Evolutionary conservation across 2,329 filamentous ascomycete genomes (phyloP).

Genomic region (Colletotrichum ledebouriae): DNA sequence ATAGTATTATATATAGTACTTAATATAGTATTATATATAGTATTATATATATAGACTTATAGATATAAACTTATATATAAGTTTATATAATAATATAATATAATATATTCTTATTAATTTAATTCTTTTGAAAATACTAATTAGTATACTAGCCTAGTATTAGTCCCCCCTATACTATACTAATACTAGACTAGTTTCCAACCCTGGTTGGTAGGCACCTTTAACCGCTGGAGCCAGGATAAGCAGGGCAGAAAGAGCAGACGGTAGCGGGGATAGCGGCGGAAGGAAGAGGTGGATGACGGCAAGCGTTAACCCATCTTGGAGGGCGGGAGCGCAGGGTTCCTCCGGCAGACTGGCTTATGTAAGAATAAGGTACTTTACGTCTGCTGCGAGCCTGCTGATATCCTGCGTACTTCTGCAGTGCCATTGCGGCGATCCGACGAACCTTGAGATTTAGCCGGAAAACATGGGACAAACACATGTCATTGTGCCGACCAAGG

Average conservation of each 20-base stretch:
- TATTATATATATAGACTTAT: too few relatives aligned
- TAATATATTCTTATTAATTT: too few relatives aligned
- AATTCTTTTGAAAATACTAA: too few relatives aligned
- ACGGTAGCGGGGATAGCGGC: constrained; percentile 18
- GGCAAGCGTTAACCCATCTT: constrained; percentile 35
- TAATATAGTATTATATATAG: too few relatives aligned
- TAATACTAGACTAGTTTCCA: too few relatives aligned
- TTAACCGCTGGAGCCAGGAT: constrained; percentile 31
- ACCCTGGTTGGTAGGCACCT: constrained; percentile 8
- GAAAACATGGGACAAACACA: too few relatives aligned
- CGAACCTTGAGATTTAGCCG: constrained; percentile 19
- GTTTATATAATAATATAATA: too few relatives aligned
- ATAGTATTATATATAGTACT: too few relatives aligned
- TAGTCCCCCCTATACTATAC: too few relatives aligned
- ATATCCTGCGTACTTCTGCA: background rate
- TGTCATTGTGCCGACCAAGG: too few relatives aligned
- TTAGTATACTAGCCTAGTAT: too few relatives aligned
- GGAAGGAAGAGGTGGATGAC: constrained; percentile 23
- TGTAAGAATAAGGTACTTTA: constrained; percentile 1
- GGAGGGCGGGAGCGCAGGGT: constrained; percentile 11
- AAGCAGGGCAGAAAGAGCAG: constrained; percentile 24
- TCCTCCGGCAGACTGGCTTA: background rate
- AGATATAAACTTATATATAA: too few relatives aligned
- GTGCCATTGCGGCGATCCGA: background rate
- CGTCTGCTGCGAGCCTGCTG: background rate